A percentile compares a stretch with the other conserved stretches of the same genome.
These are phyloP conservation scores for Mycena pura DNA, from an alignment of 768 basidiomycete genomes.

Conservation along the genomic window DNA sequence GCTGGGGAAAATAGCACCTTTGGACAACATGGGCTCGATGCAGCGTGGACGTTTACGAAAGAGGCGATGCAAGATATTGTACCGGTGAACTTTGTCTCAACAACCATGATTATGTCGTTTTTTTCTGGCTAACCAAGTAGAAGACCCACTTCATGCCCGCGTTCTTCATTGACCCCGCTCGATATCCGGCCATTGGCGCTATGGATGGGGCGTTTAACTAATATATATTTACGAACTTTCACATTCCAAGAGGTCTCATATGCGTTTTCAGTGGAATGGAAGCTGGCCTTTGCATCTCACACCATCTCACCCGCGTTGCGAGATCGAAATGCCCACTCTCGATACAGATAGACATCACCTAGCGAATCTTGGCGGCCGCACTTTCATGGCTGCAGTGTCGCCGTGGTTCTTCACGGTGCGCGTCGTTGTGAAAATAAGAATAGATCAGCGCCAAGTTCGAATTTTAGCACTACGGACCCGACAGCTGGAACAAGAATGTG, in stretches of 20 bases:
- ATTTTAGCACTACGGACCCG: slow-evolving; percentile 48
- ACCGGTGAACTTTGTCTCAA: slow-evolving; percentile 4
- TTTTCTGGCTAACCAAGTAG: not conserved
- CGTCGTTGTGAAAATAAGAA: not conserved
- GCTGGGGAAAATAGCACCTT: slow-evolving; percentile 55
- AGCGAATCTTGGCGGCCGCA: slow-evolving; percentile 18
- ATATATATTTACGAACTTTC: slow-evolving; percentile 10
- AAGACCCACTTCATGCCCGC: slow-evolving; percentile 58
- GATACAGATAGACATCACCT: slow-evolving; percentile 32
- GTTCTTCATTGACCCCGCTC: slow-evolving; percentile 55
- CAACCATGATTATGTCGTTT: slow-evolving; percentile 23
- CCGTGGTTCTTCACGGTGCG: slow-evolving; percentile 62
- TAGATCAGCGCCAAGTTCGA: not conserved
- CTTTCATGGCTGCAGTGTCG: slow-evolving; percentile 46
- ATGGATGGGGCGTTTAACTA: slow-evolving; percentile 57
- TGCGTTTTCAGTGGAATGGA: slow-evolving; percentile 46
- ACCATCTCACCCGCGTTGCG: slow-evolving; percentile 22
- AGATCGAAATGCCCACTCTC: slow-evolving; percentile 30
- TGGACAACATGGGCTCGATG: slow-evolving; percentile 41
- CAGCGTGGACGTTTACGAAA: slow-evolving; percentile 43
- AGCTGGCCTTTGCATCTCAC: slow-evolving; percentile 44
- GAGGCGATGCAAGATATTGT: slow-evolving; percentile 15
- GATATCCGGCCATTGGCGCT: slow-evolving; percentile 42
- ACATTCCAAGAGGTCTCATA: not conserved
- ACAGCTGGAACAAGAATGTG: slow-evolving; percentile 53